phyloP scores from a whole-genome alignment of 805 yeast genomes.

The Vanderwaltozyma polyspora region DNA sequence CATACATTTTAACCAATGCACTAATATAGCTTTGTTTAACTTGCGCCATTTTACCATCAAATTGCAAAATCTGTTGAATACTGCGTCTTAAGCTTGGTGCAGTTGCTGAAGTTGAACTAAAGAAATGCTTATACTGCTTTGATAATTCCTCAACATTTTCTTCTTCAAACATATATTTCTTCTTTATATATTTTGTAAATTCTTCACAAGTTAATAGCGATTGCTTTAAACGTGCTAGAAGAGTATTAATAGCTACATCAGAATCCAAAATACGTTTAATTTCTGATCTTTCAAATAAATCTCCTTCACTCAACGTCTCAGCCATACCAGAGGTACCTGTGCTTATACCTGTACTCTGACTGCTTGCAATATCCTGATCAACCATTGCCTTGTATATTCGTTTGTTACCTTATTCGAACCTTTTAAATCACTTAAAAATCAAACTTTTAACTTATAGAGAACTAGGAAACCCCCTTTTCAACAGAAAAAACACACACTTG shows the following conservation, averaged over 20 bases:
- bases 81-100: conserved; percentile 45
- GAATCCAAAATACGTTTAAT: conserved; percentile 44
- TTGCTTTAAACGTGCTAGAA: conserved; percentile 65
- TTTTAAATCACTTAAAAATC: too few species aligned
- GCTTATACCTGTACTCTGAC: too few species aligned
- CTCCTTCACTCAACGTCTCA: too few species aligned
- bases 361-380: too few species aligned
- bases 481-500: too few species aligned
- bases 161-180: conserved; percentile 66
- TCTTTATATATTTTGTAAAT: conserved; percentile 64
- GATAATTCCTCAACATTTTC: conserved; percentile 66
- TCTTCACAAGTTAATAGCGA: conserved; percentile 78
- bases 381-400: too few species aligned
- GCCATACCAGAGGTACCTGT: too few species aligned
- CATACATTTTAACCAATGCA: conserved; percentile 75
- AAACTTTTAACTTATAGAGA: too few species aligned
- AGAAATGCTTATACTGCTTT: conserved; percentile 49
- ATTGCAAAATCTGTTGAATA: conserved; percentile 57
- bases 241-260: conserved; percentile 67
- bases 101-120: conserved; percentile 13
- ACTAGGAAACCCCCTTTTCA: too few species aligned
- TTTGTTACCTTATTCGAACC: too few species aligned
- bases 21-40: conserved; percentile 70
- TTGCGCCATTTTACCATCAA: conserved; percentile 64
- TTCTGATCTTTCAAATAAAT: conserved; percentile 38